Conservation (phyloP, 768 basidiomycete species). For the Cystobasidiopsis lactophilus region DNA sequence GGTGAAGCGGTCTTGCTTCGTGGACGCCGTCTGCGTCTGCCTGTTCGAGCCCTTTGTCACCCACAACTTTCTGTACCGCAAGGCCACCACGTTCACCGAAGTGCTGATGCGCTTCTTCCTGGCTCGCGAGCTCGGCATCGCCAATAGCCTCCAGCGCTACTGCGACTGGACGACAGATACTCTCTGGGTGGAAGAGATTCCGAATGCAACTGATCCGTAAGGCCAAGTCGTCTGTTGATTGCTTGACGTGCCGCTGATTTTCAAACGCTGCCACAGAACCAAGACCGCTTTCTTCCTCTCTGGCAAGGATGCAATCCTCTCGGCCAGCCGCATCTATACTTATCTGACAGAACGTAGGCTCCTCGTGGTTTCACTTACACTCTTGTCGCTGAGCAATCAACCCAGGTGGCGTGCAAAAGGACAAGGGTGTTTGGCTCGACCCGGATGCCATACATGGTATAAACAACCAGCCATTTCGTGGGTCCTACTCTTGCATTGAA, state of each 20-base stretch:
- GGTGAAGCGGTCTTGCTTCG: slow-evolving; percentile 55
- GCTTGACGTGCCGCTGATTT: no score
- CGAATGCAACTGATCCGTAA: background rate
- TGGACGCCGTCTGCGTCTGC: slow-evolving; percentile 42
- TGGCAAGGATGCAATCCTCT: slow-evolving; percentile 58
- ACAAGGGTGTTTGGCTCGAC: no score
- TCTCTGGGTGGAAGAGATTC: slow-evolving; percentile 70
- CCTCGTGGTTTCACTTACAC: no score
- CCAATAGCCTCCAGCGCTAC: slow-evolving; percentile 40
- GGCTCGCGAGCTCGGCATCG: slow-evolving; percentile 63
- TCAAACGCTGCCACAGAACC: no score
- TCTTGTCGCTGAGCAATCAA: no score
- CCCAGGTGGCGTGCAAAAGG: no score
- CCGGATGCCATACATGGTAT: no score
- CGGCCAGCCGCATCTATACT: slow-evolving; percentile 48
- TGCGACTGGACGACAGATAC: slow-evolving; percentile 40
- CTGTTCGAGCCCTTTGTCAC: slow-evolving; percentile 74
- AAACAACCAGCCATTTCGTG: no score
- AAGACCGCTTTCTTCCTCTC: slow-evolving; percentile 56
- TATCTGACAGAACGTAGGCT: slow-evolving; percentile 58
- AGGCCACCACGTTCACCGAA: background rate
- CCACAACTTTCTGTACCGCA: slow-evolving; percentile 65
- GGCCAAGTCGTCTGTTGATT: no score
- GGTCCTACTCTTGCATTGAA: no score
- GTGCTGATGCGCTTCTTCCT: no score